Evolutionary conservation across 2,329 filamentous ascomycete genomes (phyloP), one percentile per base, ranked within the genome.

Genomic region (Clonostachys solani): DNA sequence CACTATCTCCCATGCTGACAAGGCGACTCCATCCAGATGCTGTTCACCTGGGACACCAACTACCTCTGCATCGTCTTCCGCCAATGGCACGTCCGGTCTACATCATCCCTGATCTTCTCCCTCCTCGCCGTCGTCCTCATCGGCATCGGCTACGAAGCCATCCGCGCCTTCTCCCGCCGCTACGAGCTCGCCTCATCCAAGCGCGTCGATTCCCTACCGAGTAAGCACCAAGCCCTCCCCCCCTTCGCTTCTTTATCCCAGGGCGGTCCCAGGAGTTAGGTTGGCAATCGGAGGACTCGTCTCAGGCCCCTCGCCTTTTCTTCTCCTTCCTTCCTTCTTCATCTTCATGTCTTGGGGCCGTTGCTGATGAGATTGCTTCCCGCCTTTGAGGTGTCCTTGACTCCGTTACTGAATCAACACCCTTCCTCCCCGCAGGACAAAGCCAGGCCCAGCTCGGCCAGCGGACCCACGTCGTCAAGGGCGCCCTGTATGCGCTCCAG

Each of bases 31-130:
- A 19, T 43, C 17, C 56, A 96, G 91, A 97, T 96, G 92, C 83
- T 97, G 56, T 99, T 99, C 75, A 97, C 91, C 51, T 99, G 92
- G 92, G 83, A 91, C 66, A 92, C 92, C 4, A 81, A 78, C 48
- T 87, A 97, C 71, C 89, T 99, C 54, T 99, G 94, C 78, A 95
- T 99, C 68, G 82, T 99, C 67, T 99, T 97, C 77, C 80, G 78
- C 58, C 83, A 85, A 69, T 99, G 94, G 94, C 92, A 89, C 70
- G 72, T 99, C 66, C 84, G 79, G 52, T 84, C 85, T 51, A 84
- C 84, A 4, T 60, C 80, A 45, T 87, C 87, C 34, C 85, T 99
- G 49, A 59, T 96, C 64, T 66, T 91, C 60, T 96, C 92, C 29
- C 84, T 99, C 50, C 58, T 94, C 56, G 88, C 83, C 55, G 85